Evolutionary conservation across 192 early-diverging fungal genomes (phyloP), one percentile per base, ranked within the genome.

Genomic region (Obelidium mucronatum): DNA sequence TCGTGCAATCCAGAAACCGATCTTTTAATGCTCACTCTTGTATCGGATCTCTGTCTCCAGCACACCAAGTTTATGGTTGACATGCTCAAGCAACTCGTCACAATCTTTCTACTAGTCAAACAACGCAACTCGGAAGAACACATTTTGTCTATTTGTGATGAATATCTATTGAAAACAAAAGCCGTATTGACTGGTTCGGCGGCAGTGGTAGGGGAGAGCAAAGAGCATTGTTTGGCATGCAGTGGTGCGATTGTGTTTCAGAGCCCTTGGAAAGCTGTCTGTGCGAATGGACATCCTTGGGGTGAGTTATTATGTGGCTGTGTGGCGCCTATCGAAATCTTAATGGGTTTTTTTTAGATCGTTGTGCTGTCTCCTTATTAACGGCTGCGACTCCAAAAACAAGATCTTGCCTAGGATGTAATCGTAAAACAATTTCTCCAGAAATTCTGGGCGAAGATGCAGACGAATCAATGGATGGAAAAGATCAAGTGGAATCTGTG

Each of bases 301-400:
- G 76, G 75, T 76, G 37, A 26, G 53, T 52, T 28, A 24, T 59
- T 8, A 35, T n/a, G 11, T 22, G 64, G 11, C 40, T 37, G 13
- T 66, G 1, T 66, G 19, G 0, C 3, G 13, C 33, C 40, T 1
- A 2, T 40, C 11, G 0, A 15, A 31, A 22, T 35, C 26, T 55
- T 33, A 15, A 13, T 36, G 15, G 13, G 33, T 28, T 3, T 70
- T n/a, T 30, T 70, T 0, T 34, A 75, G 74, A 76, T 56, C 75
- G 75, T 3, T 77, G 76, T 39, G 60, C 60, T 22, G 67, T 69
- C 8, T 62, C 76, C 5, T 58, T 77, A 2, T 61, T 77, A 19
- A 77, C 67, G 17, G 76, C 67, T 11, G 76, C 66, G 22, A 77
- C 76, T 6, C 76, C 76, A 17, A 70, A 67, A 35, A 72, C 55